Conservation (phyloP, 805 yeast species). For the Yarrowia yakushimensis region DNA sequence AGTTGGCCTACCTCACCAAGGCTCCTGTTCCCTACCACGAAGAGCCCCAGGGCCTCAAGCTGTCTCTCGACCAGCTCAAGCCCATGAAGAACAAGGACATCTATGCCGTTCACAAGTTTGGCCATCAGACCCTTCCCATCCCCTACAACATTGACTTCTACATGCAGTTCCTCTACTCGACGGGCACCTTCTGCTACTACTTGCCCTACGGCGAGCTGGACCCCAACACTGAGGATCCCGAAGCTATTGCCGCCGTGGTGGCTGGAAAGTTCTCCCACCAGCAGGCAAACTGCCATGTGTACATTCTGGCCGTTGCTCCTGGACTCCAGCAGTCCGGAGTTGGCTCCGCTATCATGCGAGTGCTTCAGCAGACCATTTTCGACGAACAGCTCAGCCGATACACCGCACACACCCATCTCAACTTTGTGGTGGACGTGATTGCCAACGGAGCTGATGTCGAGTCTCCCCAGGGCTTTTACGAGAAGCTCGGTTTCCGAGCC, state of each 20-base stretch:
- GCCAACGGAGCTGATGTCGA: conserved; percentile 2
- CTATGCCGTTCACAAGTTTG: conserved; percentile 21
- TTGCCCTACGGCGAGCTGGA: conserved; percentile 24
- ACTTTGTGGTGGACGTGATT: conserved; percentile 23
- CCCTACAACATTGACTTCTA: conserved; percentile 25
- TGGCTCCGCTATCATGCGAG: conserved; percentile 23
- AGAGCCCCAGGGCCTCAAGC: conserved; percentile 5
- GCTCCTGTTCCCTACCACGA: conserved; percentile 15
- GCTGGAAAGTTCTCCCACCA: conserved; percentile 18
- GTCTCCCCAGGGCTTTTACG: conserved; percentile 23
- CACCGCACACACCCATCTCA: conserved; percentile 21
- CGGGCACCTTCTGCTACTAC: conserved; percentile 22
- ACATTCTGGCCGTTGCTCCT: conserved; percentile 25
- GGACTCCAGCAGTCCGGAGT: conserved; percentile 25
- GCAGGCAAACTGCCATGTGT: conserved; percentile 25
- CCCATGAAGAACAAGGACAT: conserved; percentile 22
- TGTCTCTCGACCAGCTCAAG: conserved; percentile 14
- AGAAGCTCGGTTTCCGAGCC: conserved; percentile 20
- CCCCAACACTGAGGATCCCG: conserved; percentile 22
- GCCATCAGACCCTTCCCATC: conserved; percentile 17
- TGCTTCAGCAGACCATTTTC: conserved; percentile 20
- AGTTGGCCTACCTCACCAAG: background rate
- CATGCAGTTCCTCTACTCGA: conserved; percentile 24
- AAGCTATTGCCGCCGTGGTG: conserved; percentile 22
- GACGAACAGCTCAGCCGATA: conserved; percentile 22